Evolutionary conservation across 2,329 filamentous ascomycete species (phyloP).

Genomic region (Dothidotthia symphoricarpi): DNA sequence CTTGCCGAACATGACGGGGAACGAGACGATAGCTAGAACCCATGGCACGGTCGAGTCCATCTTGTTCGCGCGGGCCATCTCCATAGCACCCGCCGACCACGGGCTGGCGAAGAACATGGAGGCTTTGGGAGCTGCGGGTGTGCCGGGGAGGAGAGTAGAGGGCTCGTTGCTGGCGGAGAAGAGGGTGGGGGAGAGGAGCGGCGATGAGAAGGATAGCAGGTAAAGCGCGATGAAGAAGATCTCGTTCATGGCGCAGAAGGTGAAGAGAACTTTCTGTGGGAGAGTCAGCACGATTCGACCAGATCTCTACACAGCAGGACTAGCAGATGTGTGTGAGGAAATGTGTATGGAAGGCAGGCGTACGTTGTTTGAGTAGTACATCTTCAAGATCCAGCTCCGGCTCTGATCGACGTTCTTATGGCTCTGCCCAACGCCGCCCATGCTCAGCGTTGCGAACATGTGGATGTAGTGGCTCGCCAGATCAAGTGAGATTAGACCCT

Average conservation of each 20-base stretch:
- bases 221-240: conserved; percentile 98
- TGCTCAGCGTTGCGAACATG: conserved; percentile 93
- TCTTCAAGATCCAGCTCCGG: conserved; percentile 83
- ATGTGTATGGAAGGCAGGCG: conserved; percentile 25
- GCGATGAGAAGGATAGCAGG: conserved; percentile 93
- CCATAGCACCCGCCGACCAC: conserved; percentile 87
- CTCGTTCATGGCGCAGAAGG: conserved; percentile 88
- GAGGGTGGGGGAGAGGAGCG: conserved; percentile 81
- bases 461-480: conserved; percentile 97
- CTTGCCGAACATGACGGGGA: conserved; percentile 86
- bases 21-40: conserved; percentile 77
- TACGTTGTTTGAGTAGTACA: conserved; percentile 98
- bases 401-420: conserved; percentile 93
- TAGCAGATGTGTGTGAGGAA: not conserved
- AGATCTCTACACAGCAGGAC: not conserved
- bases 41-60: conserved; percentile 62
- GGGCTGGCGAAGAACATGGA: conserved; percentile 80
- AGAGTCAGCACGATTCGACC: conserved; percentile 16
- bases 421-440: conserved; percentile 74
- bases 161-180: conserved; percentile 61
- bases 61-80: conserved; percentile 89
- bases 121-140: conserved; percentile 66
- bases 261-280: conserved; percentile 78
- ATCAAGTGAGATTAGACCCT: conserved; percentile 87
- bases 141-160: conserved; percentile 56